Base-by-base conservation (phyloP, 2,329 filamentous ascomycete species). In the Hymenoscyphus fructigenus region DNA sequence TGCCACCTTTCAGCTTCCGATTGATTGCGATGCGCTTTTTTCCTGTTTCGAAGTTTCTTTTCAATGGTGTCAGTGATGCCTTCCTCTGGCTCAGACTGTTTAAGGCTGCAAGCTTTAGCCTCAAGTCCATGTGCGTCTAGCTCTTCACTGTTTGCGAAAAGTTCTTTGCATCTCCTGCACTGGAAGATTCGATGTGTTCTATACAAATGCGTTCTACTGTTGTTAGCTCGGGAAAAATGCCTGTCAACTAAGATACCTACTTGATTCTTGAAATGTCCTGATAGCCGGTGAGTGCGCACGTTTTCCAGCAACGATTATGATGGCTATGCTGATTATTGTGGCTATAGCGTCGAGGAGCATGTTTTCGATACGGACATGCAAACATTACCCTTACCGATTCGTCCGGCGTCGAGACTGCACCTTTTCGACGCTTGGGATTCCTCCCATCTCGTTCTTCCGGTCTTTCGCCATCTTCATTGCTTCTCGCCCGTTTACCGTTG, bases 1-100 rank as follows among this genome's bases (percentile, higher is more conserved):
- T n/a, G 20, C 55, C 55, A 57, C 17, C 55, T 28, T n/a, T 57
- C 55, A 9, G 20, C 28, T 34, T 57, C 55, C 26, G 55, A n/a
- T 32, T 28, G 28, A 32, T 57, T 34, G 17, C 17, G 17, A n/a
- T 34, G 23, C 28, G 55, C 28, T 10, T 32, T 28, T 28, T 34
- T 57, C 5, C 55, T 57, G 55, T 28, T 57, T 34, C 55, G 55
- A n/a, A 57, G 55, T 57, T n/a, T 28, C 55, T 32, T 57, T 32
- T 57, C 55, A 2, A 57, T 57, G 10, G 7, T 32, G 2, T 23
- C 23, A 9, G 28, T 57, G 3, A 57, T 57, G 55, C 55, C 36
- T 38, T 38, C 55, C 17, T 57, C 55, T 29, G 55, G 26, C 2
- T 28, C 23, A 6, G 47, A 53, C 47, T 23, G 47, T 15, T 28